phyloP scores from a whole-genome alignment of 1,139 yeast species.

The Candida tropicalis region DNA sequence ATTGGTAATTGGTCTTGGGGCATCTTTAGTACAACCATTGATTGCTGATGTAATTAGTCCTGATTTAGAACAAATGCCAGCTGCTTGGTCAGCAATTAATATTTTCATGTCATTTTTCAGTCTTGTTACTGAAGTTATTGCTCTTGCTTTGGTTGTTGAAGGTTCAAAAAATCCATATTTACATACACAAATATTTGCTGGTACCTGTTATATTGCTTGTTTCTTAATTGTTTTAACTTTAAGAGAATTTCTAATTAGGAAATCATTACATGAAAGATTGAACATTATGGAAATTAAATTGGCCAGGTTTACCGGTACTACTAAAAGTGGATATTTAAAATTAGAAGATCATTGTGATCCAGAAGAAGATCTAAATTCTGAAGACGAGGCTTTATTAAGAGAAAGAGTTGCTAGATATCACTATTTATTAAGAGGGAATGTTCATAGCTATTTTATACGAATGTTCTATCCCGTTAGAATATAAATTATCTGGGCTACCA shows the following conservation, averaged over 20 bases:
- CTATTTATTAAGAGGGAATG: constrained; percentile 17
- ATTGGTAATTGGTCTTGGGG: constrained; percentile 60
- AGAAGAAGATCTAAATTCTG: constrained; percentile 7
- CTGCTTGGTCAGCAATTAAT: constrained; percentile 64
- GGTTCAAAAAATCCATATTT: constrained; percentile 46
- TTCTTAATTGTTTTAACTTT: constrained; percentile 30
- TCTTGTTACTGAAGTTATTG: constrained; percentile 54
- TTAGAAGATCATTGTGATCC: neutral
- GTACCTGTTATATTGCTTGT: constrained; percentile 43
- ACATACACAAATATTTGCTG: constrained; percentile 64
- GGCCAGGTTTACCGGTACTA: constrained; percentile 8
- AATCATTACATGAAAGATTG: constrained; percentile 18
- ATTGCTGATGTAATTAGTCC: constrained; percentile 56
- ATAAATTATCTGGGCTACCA: too few species aligned
- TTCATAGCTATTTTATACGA: constrained; percentile 20
- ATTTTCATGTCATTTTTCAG: constrained; percentile 46
- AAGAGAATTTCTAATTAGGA: constrained; percentile 34
- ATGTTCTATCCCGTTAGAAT: constrained; percentile 29
- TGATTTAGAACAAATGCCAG: constrained; percentile 47
- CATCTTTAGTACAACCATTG: constrained; percentile 62
- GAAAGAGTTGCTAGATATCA: constrained; percentile 25
- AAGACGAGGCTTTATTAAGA: constrained; percentile 18
- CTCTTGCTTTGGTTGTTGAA: constrained; percentile 41
- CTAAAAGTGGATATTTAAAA: constrained; percentile 16
- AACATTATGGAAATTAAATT: constrained; percentile 12